Base-by-base conservation (phyloP, 441 rosid genomes). In the Bocquillonia castaneifolia region DNA sequence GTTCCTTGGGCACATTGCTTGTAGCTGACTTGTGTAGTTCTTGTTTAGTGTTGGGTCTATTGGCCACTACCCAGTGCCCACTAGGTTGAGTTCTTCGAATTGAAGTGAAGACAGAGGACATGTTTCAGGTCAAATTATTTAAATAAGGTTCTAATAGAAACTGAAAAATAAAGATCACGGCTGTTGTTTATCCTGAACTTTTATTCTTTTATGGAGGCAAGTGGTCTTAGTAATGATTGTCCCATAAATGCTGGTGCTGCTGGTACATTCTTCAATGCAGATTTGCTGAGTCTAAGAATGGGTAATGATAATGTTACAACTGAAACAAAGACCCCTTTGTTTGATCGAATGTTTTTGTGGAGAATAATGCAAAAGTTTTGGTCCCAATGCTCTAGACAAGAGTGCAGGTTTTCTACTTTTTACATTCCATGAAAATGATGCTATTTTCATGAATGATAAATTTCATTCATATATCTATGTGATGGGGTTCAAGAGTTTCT, bases 381-480 rank as follows among this genome's bases (percentile, higher is more conserved):
- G 97, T 94, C 74, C 99, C 97, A 23, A 80, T 94, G 66, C 92
- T 85, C 69, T 94, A 98, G 99, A 86, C 87, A 65, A 87, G 99
- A 81, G 92, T 94, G 85, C 99, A 94, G 97, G 99, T 94, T 70
- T 59, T 69, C 62, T 57, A 18, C 26, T 60, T 58, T 70, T 74
- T 62, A 29, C 64, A 59, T 37, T 22, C 44, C 40, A 71, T 25
- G 23, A 59, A 26, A 31, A 14, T 53, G 37, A 22, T 73, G n/a
- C 54, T 51, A 17, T 73, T 66, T 66, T 48, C 51, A 50, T 64
- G 34, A 44, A 44, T 55, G 42, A 63, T 59, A 26, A 3, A 58
- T 28, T 55, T 69, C 29, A 10, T 48, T 9, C 50, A 29, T 10
- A 57, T 67, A 59, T n/a, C 37, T 32, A 3, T 71, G 59, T 20